A percentile compares a stretch with the other conserved stretches of the same genome.
Evolutionary conservation across 352 stramenopile species (phyloP).

Genomic region (Pythium apleroticum): DNA sequence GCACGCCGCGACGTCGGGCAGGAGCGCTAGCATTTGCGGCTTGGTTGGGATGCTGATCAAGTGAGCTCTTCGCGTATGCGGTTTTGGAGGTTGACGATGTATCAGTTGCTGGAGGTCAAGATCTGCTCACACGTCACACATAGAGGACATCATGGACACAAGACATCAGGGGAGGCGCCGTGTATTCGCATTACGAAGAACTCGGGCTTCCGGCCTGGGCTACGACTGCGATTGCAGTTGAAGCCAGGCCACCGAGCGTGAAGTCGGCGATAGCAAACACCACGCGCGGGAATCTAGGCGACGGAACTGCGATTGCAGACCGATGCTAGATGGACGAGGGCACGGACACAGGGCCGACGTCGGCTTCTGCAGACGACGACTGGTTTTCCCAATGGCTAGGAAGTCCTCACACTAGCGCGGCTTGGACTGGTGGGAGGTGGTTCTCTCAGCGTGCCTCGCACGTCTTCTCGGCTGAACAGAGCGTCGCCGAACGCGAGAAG

Average conservation of each 20-base stretch:
- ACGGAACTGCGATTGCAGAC: background rate
- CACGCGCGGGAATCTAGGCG: background rate
- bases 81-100: background rate
- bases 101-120: background rate
- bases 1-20: background rate
- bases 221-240: background rate
- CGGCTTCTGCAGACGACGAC: background rate
- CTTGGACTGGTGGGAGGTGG: background rate
- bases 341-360: background rate
- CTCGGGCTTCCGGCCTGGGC: background rate
- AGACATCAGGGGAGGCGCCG: background rate
- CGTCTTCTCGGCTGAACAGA: background rate
- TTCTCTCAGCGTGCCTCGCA: background rate
- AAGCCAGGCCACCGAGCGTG: background rate
- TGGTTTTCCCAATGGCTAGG: background rate
- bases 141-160: no score
- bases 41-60: background rate
- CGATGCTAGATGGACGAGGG: background rate
- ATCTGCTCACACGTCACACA: background rate
- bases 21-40: background rate
- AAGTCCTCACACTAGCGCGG: background rate
- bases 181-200: background rate
- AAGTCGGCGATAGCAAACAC: background rate
- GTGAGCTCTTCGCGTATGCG: background rate
- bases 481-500: background rate